A percentile compares a stretch with the other conserved stretches of the same genome.
Evolutionary conservation across 331 rosid species (phyloP).

Genomic region (Malus hybrid): DNA sequence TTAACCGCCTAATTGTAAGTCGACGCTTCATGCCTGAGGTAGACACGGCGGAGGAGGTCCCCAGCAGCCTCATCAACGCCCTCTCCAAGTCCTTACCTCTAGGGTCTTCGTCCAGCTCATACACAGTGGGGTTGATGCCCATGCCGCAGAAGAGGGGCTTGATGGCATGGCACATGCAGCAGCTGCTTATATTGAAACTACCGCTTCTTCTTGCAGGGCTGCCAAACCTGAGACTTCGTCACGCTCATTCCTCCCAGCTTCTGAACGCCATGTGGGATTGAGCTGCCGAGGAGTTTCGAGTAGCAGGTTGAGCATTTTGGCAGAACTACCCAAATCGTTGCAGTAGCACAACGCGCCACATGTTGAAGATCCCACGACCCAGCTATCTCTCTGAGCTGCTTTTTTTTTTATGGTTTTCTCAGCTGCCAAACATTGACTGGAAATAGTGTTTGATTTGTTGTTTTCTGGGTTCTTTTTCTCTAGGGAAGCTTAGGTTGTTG

Average conservation of each 20-base stretch:
- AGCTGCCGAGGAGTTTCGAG: slow-evolving; percentile 22
- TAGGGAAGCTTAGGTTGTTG: too few species aligned
- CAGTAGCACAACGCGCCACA: too few species aligned
- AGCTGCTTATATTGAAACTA: slow-evolving; percentile 36
- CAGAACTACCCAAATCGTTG: slow-evolving; percentile 2
- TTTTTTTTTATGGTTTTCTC: not conserved
- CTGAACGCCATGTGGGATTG: slow-evolving; percentile 10
- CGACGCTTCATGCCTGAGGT: too few species aligned
- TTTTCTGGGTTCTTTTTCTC: slow-evolving; percentile 9
- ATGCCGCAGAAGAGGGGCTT: slow-evolving; percentile 42
- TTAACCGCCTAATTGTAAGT: too few species aligned
- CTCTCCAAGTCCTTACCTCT: slow-evolving; percentile 30
- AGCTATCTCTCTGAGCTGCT: not conserved
- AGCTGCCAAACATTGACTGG: slow-evolving; percentile 12
- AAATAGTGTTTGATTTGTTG: slow-evolving; percentile 1
- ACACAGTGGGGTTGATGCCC: slow-evolving; percentile 45
- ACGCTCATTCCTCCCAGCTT: slow-evolving; percentile 38
- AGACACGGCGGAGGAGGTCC: slow-evolving; percentile 26
- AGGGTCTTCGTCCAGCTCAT: slow-evolving; percentile 40
- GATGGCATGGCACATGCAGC: slow-evolving; percentile 48
- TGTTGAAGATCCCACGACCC: too few species aligned
- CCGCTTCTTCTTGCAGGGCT: slow-evolving; percentile 83
- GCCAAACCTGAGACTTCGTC: slow-evolving; percentile 15
- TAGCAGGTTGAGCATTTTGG: slow-evolving; percentile 41
- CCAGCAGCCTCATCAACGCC: slow-evolving; percentile 23